Evolutionary conservation across 139 green algal genomes (phyloP).

Genomic region (Picochlorum sp.): DNA sequence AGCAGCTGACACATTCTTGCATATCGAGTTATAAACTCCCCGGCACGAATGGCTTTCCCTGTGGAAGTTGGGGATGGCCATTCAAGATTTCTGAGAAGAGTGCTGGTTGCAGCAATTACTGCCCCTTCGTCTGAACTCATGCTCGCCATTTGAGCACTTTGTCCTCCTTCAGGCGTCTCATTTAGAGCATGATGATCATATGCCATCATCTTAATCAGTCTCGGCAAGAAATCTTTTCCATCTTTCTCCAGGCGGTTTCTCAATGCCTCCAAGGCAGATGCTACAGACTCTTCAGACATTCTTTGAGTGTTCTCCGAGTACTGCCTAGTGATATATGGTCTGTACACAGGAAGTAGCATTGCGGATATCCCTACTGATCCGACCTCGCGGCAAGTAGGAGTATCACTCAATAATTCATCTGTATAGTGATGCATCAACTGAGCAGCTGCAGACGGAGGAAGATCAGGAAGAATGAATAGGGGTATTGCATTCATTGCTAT

Average conservation of each 20-base stretch:
- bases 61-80: neutral
- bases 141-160: neutral
- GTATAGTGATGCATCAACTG: conserved; percentile 19
- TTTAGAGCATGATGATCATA: too few species aligned
- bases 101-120: conserved; percentile 2
- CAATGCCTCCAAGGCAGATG: neutral
- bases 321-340: neutral
- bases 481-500: conserved; percentile 39
- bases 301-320: neutral
- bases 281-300: neutral
- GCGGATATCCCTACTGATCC: conserved; percentile 1
- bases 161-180: too few species aligned
- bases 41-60: neutral
- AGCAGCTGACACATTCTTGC: neutral
- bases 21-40: neutral
- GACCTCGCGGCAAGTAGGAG: conserved; percentile 13
- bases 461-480: conserved; percentile 39
- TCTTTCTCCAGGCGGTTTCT: too few species aligned
- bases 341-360: neutral
- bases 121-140: neutral
- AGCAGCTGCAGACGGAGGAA: neutral
- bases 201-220: too few species aligned
- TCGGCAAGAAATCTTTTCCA: too few species aligned
- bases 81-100: neutral
- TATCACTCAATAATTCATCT: conserved; percentile 1